phyloP scores from a whole-genome alignment of 2,329 filamentous ascomycete species.

The Claviceps pusilla region DNA sequence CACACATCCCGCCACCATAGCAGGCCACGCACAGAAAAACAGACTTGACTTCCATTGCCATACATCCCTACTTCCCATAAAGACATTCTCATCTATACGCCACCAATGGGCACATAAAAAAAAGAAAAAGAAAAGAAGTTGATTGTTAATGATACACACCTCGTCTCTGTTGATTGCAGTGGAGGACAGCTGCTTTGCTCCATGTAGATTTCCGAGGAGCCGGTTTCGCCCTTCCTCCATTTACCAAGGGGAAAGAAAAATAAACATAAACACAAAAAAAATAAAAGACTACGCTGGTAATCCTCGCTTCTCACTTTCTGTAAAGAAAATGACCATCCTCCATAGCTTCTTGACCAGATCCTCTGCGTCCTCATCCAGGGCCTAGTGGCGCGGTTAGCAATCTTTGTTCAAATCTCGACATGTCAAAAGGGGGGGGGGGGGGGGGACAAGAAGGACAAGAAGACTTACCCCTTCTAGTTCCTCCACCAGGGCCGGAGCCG shows the following conservation, averaged over 20 bases:
- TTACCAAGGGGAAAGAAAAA: background rate
- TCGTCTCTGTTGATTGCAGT: background rate
- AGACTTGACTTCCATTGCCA: background rate
- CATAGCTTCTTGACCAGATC: constrained; percentile 91
- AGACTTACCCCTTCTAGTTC: constrained; percentile 65
- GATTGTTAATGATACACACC: background rate
- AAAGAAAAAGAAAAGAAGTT: background rate
- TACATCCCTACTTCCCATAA: background rate
- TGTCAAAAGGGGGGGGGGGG: no score
- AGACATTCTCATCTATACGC: background rate
- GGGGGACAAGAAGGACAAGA: background rate
- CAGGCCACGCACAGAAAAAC: background rate
- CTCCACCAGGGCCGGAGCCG: constrained; percentile 66
- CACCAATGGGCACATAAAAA: background rate
- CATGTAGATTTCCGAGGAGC: background rate
- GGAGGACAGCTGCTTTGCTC: background rate
- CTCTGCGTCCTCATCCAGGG: constrained; percentile 88
- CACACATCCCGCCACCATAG: background rate
- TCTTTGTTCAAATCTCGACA: background rate
- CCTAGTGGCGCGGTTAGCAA: constrained; percentile 33
- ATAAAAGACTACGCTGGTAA: constrained; percentile 34
- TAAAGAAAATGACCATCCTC: constrained; percentile 97
- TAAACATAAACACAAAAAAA: background rate
- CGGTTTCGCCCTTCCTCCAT: background rate
- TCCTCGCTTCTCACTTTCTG: constrained; percentile 82